phyloP scores from a whole-genome alignment of 257 asterid genomes.

The Forsythia viridissima region DNA sequence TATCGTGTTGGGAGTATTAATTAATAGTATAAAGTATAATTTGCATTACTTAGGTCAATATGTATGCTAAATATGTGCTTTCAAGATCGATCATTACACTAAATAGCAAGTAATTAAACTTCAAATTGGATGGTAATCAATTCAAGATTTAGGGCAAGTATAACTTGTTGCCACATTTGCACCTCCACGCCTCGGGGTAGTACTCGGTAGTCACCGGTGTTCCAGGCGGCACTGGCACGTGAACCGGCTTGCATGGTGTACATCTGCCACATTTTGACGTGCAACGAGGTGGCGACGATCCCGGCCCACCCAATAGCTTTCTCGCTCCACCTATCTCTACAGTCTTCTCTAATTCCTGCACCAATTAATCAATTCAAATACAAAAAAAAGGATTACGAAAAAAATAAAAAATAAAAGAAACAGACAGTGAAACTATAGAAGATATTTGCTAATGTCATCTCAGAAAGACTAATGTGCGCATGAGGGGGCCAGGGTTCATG shows the following conservation, averaged over 20 bases:
- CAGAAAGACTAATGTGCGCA: slow-evolving; percentile 1
- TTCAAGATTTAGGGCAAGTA: slow-evolving; percentile 42
- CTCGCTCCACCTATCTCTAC: slow-evolving; percentile 26
- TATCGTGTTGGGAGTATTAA: neutral
- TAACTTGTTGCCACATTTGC: slow-evolving; percentile 60
- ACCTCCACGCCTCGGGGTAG: slow-evolving; percentile 65
- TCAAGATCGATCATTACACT: neutral
- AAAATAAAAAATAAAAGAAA: neutral
- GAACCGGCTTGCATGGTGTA: slow-evolving; percentile 63
- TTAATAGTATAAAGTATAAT: neutral
- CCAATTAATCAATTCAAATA: neutral
- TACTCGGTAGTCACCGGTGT: slow-evolving; percentile 56
- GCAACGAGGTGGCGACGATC: slow-evolving; percentile 69
- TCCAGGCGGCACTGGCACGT: slow-evolving; percentile 60
- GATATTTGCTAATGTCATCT: neutral
- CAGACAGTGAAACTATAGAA: neutral
- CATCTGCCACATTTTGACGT: slow-evolving; percentile 54
- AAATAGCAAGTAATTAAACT: neutral
- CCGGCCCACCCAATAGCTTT: slow-evolving; percentile 50
- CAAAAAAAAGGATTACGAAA: neutral
- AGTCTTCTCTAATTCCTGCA: slow-evolving; percentile 25
- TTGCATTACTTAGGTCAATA: neutral
- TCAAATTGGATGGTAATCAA: neutral
- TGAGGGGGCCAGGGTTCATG: slow-evolving; percentile 34
- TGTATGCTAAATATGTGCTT: neutral